Evolutionary conservation across 306 rosid genomes (phyloP).

Genomic region (Lotus japonicus): DNA sequence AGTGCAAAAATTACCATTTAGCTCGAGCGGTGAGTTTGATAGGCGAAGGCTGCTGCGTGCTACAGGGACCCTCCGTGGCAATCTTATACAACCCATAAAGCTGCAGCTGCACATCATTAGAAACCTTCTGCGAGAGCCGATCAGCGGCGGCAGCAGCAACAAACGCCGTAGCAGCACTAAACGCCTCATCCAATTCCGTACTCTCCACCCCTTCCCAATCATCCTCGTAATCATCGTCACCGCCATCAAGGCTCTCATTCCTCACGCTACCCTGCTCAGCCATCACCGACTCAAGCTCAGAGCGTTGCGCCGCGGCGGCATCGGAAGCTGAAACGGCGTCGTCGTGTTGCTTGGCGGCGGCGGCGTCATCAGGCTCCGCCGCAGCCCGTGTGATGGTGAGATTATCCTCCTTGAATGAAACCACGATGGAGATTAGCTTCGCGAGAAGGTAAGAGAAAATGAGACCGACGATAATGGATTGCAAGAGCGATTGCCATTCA

Average conservation of each 20-base stretch:
- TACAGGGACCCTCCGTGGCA: conserved; percentile 97
- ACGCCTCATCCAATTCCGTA: conserved; percentile 80
- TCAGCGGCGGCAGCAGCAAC: conserved; percentile 90
- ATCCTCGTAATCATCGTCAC: conserved; percentile 34
- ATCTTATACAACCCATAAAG: conserved; percentile 91
- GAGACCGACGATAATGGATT: conserved; percentile 73
- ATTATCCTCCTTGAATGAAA: conserved; percentile 83
- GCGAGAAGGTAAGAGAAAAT: conserved; percentile 94
- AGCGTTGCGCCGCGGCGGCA: neutral
- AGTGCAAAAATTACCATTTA: conserved; percentile 53
- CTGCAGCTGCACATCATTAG: conserved; percentile 67
- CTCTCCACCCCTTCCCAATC: conserved; percentile 99
- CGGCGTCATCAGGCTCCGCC: neutral
- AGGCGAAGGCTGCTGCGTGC: conserved; percentile 79
- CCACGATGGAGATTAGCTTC: conserved; percentile 76
- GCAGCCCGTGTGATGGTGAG: conserved; percentile 49
- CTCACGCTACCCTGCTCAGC: conserved; percentile 93
- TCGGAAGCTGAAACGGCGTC: neutral
- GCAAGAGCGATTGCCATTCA: conserved; percentile 85
- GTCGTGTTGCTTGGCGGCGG: neutral
- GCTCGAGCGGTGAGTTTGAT: conserved; percentile 95
- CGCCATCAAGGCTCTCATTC: conserved; percentile 48
- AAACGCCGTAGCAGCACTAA: conserved; percentile 89
- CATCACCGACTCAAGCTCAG: conserved; percentile 61
- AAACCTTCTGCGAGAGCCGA: conserved; percentile 76